phyloP scores from a whole-genome alignment of 75 land plant species.

The Pinus tabuliformis region DNA sequence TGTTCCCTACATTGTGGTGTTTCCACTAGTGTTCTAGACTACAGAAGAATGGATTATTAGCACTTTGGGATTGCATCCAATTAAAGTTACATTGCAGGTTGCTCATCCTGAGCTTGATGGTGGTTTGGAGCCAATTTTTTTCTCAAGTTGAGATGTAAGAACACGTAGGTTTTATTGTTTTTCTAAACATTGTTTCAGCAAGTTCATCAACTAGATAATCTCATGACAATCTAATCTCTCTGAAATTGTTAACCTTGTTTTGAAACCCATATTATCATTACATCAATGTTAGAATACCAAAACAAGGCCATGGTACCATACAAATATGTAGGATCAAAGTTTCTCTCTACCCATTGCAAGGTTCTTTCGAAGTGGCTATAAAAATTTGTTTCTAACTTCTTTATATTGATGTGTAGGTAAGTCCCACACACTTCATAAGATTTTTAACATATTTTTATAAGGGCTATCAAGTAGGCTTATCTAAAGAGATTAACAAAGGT shows the following conservation, averaged over 20 bases:
- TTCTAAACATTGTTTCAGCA: background rate
- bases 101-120: slow-evolving; percentile 99
- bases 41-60: slow-evolving; percentile 98
- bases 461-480: slow-evolving; percentile 91
- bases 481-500: slow-evolving; percentile 89
- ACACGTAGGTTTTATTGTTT: slow-evolving; percentile 51
- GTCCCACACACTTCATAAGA: slow-evolving; percentile 97
- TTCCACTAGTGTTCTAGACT: slow-evolving; percentile 97
- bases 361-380: background rate
- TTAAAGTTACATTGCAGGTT: slow-evolving; percentile 97
- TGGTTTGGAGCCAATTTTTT: slow-evolving; percentile 99
- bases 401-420: slow-evolving; percentile 61
- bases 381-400: background rate
- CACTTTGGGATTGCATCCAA: slow-evolving; percentile 90
- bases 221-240: background rate
- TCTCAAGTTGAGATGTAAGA: slow-evolving; percentile 88
- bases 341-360: background rate
- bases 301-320: background rate
- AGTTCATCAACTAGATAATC: background rate
- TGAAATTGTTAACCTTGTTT: background rate
- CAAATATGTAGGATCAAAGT: background rate
- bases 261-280: background rate
- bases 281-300: background rate
- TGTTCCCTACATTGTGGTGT: slow-evolving; percentile 94
- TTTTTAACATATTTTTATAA: slow-evolving; percentile 94